These are phyloP conservation scores for Phlebopus sp. DNA, from an alignment of 1,284 basidiomycete genomes.

Conservation along the genomic window DNA sequence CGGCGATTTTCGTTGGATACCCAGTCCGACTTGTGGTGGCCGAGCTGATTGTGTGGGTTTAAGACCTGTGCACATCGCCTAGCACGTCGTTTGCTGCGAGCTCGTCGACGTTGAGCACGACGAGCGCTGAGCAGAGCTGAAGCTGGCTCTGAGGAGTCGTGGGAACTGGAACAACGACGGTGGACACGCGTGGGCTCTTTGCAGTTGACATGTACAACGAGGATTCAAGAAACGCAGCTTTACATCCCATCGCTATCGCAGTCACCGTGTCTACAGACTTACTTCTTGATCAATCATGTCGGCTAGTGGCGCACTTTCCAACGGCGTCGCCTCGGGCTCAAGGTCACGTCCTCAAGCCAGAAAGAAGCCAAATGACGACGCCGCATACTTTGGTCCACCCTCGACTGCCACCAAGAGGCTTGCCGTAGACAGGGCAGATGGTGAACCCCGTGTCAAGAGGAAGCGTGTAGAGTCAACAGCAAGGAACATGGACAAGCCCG, in stretches of 20 bases:
- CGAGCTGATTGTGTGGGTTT: not conserved
- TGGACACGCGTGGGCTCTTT: too few species aligned
- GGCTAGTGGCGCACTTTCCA: slow-evolving; percentile 25
- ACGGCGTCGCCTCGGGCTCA: slow-evolving; percentile 40
- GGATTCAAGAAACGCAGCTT: too few species aligned
- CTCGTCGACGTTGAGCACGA: too few species aligned
- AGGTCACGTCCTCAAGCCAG: slow-evolving; percentile 57
- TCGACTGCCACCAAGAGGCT: slow-evolving; percentile 48
- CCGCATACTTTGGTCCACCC: slow-evolving; percentile 59
- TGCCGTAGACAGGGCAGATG: slow-evolving; percentile 57
- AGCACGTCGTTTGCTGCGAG: too few species aligned
- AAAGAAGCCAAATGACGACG: slow-evolving; percentile 59
- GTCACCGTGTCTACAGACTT: not conserved
- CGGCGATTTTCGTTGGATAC: slow-evolving; percentile 7
- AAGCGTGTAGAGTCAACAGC: slow-evolving; percentile 53
- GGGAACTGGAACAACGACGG: not conserved
- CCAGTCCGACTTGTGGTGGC: slow-evolving; percentile 2
- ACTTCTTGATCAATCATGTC: slow-evolving; percentile 32
- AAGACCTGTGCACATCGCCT: too few species aligned
- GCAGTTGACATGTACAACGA: too few species aligned
- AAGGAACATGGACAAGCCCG: slow-evolving; percentile 26
- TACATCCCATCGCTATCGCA: slow-evolving; percentile 4
- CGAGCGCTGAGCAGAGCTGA: too few species aligned
- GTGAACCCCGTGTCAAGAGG: slow-evolving; percentile 65
- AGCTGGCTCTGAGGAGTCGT: too few species aligned